Evolutionary conservation across 2,329 filamentous ascomycete species (phyloP), one percentile per base, ranked within the genome.

Genomic region (Dothideomycetidae sp.): DNA sequence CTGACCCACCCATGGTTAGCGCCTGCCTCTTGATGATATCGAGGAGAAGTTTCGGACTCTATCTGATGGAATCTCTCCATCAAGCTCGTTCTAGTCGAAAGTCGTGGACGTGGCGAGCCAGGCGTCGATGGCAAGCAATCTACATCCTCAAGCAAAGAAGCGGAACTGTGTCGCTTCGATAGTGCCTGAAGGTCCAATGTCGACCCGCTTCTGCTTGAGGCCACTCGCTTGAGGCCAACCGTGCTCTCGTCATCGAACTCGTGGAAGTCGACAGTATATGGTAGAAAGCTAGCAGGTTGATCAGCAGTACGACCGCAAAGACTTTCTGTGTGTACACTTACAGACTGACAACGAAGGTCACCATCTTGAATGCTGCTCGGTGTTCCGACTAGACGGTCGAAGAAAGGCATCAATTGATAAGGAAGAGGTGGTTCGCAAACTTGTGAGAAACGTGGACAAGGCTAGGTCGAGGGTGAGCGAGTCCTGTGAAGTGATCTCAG

Each of bases 191-290:
- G 21, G n/a, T 26, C 21, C 21, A 26, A 26, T 7, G 7, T 26
- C 7, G 21, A 26, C n/a, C 7, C n/a, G 21, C 21, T n/a, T n/a
- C 21, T 26, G 21, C n/a, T 26, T 7, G 21, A 26, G 7, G 21
- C 7, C n/a, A 26, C 21, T 26, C 21, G 21, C n/a, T n/a, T 26
- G 21, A 26, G 21, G n/a, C 21, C 21, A 26, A n/a, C n/a, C 7
- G 7, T 36, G 21, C 10, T 7, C 7, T 26, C 21, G 21, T 34
- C 28, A 15, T 38, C 36, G 12, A 32, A 38, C 17, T 78, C 77
- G 37, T 64, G 54, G 58, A 96, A 96, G 58, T 93, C 78, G 52
- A 93, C 69, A 29, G 88, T 96, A 57, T 93, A 86, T 21, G 88
- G 88, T 23, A 94, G 72, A 55, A 93, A 93, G 40, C 86, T 93